phyloP scores from a whole-genome alignment of 2,329 filamentous ascomycete species.

The Bipolaris gigantea region DNA sequence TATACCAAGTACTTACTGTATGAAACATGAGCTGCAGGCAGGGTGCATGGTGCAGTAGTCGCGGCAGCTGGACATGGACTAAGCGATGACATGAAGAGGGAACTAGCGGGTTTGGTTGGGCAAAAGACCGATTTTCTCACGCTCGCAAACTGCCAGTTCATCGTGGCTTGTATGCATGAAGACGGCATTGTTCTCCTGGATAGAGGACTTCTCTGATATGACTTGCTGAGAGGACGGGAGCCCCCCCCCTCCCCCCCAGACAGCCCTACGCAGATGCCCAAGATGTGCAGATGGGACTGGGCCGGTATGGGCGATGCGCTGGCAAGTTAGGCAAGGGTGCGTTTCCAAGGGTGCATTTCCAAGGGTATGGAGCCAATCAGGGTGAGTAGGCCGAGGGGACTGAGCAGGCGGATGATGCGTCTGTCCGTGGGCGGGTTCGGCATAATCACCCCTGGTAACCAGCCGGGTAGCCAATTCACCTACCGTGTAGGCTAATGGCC shows the following conservation, averaged over 20 bases:
- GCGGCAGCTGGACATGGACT: neutral
- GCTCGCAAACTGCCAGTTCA: conserved; percentile 23
- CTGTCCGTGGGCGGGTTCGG: conserved; percentile 15
- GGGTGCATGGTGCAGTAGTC: neutral
- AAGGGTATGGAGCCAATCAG: conserved; percentile 18
- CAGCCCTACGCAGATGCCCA: conserved; percentile 17
- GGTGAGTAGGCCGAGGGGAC: neutral
- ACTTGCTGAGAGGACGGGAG: conserved; percentile 16
- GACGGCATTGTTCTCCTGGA: neutral
- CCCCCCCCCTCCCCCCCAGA: neutral
- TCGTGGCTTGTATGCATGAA: conserved; percentile 5
- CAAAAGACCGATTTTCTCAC: neutral
- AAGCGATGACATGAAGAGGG: neutral
- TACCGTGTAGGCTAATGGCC: neutral
- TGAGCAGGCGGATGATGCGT: conserved; percentile 18
- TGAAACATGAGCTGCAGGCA: neutral
- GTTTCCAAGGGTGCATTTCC: neutral
- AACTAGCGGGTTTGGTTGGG: conserved; percentile 3
- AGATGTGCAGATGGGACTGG: conserved; percentile 4
- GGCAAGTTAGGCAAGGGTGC: conserved; percentile 23
- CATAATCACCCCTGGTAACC: conserved; percentile 22
- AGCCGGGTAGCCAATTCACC: conserved; percentile 9
- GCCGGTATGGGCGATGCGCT: conserved; percentile 32
- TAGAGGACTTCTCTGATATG: neutral
- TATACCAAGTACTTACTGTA: neutral